phyloP scores from a whole-genome alignment of 495 filamentous ascomycete species.

The Astrothelium subdiscretum region DNA sequence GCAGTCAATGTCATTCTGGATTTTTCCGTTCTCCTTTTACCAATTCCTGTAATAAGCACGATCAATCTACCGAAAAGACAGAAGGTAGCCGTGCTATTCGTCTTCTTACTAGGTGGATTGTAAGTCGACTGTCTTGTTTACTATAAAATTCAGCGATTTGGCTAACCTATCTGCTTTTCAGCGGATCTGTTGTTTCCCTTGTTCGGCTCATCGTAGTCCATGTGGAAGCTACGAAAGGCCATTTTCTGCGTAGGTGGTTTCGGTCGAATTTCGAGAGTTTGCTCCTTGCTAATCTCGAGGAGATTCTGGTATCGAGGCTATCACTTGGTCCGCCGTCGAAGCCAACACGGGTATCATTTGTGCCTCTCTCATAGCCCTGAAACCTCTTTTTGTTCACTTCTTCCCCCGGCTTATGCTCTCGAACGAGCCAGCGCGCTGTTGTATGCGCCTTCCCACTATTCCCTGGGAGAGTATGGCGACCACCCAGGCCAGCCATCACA shows the following conservation, averaged over 20 bases:
- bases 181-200: background rate
- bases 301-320: slow-evolving; percentile 16
- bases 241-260: background rate
- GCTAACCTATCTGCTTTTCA: background rate
- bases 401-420: slow-evolving; percentile 21
- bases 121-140: background rate
- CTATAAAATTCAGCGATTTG: background rate
- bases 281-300: background rate
- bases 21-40: slow-evolving; percentile 20
- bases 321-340: slow-evolving; percentile 27
- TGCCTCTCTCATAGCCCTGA: slow-evolving; percentile 26
- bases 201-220: slow-evolving; percentile 10
- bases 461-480: background rate
- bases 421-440: slow-evolving; percentile 4
- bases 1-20: slow-evolving; percentile 21
- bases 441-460: slow-evolving; percentile 8
- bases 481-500: background rate
- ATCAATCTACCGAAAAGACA: slow-evolving; percentile 25
- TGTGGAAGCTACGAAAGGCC: background rate
- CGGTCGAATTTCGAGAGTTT: background rate
- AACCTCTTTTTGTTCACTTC: slow-evolving; percentile 19
- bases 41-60: slow-evolving; percentile 19
- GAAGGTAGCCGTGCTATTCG: slow-evolving; percentile 39
- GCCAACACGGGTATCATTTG: slow-evolving; percentile 30
- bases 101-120: slow-evolving; percentile 42